Percentiles rank a stretch among this genome's conserved stretches.
Evolutionary conservation across 2,329 filamentous ascomycete genomes (phyloP).

Genomic region (Akanthomyces dipterigenus): DNA sequence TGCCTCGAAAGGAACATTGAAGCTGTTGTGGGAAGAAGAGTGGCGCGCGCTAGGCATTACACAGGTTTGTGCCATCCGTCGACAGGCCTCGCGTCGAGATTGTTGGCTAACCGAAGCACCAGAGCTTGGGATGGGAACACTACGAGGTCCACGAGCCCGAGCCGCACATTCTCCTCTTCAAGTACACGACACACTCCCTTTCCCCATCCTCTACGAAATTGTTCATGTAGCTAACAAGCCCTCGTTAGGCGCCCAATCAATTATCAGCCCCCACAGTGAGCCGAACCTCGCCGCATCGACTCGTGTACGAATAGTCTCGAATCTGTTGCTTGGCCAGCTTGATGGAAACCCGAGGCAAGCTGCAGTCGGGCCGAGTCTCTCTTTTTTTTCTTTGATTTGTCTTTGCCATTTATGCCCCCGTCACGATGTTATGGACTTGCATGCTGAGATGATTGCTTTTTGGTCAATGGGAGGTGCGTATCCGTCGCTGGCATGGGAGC

Average conservation of each 20-base stretch:
- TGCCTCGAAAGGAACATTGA: constrained; percentile 80
- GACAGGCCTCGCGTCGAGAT: background rate
- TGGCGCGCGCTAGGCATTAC: constrained; percentile 97
- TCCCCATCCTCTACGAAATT: background rate
- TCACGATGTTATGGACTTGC: constrained; percentile 19
- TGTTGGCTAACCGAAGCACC: constrained; percentile 10
- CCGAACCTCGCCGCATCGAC: background rate
- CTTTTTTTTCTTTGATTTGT: constrained; percentile 13
- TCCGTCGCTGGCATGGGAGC: background rate
- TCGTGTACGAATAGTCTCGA: constrained; percentile 11
- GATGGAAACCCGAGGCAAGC: background rate
- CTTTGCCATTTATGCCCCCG: constrained; percentile 17
- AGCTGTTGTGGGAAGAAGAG: constrained; percentile 96
- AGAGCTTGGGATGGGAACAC: constrained; percentile 99
- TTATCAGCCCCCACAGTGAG: constrained; percentile 64
- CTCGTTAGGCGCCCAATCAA: constrained; percentile 67
- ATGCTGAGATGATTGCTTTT: constrained; percentile 15
- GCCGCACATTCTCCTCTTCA: constrained; percentile 96
- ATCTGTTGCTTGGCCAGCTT: background rate
- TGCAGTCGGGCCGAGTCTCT: background rate
- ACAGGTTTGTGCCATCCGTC: constrained; percentile 54
- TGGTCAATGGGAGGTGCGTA: background rate
- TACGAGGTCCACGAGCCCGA: constrained; percentile 99
- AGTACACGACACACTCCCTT: constrained; percentile 52
- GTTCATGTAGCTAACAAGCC: background rate